phyloP scores from a whole-genome alignment of 768 basidiomycete species.

The Holtermanniella nyarrowii region DNA sequence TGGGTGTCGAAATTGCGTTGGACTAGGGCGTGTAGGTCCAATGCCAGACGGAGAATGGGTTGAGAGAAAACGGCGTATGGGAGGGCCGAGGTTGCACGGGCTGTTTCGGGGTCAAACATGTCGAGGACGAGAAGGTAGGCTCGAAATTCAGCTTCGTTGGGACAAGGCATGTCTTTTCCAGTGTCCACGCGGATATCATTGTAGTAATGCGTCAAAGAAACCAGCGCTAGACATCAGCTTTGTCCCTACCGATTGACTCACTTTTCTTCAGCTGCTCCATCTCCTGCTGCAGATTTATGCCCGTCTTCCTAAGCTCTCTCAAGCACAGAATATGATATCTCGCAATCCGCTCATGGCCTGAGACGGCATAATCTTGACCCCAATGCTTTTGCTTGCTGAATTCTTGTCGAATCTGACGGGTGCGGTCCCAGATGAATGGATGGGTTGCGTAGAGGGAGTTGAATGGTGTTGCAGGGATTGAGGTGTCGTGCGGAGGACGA shows the following conservation, averaged over 20 bases:
- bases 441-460: constrained; percentile 54
- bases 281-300: constrained; percentile 51
- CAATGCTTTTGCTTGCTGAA: constrained; percentile 85
- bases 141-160: constrained; percentile 88
- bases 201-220: constrained; percentile 70
- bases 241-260: constrained; percentile 43
- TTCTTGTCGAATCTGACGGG: constrained; percentile 79
- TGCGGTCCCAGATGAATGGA: constrained; percentile 84
- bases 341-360: constrained; percentile 85
- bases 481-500: constrained; percentile 44
- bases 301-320: constrained; percentile 47
- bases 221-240: not conserved
- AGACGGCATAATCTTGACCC: constrained; percentile 60
- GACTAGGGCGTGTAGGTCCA: constrained; percentile 66
- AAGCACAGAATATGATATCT: constrained; percentile 78
- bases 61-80: constrained; percentile 55
- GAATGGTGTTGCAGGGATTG: constrained; percentile 14
- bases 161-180: constrained; percentile 52
- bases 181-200: constrained; percentile 54
- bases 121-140: constrained; percentile 90
- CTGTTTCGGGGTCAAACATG: constrained; percentile 70
- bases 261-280: constrained; percentile 87
- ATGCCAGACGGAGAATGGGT: constrained; percentile 72
- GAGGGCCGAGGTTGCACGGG: constrained; percentile 52
- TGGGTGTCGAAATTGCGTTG: constrained; percentile 56